Evolutionary conservation across 805 yeast species (phyloP).

Genomic region (Lipomyces mesembrius): DNA sequence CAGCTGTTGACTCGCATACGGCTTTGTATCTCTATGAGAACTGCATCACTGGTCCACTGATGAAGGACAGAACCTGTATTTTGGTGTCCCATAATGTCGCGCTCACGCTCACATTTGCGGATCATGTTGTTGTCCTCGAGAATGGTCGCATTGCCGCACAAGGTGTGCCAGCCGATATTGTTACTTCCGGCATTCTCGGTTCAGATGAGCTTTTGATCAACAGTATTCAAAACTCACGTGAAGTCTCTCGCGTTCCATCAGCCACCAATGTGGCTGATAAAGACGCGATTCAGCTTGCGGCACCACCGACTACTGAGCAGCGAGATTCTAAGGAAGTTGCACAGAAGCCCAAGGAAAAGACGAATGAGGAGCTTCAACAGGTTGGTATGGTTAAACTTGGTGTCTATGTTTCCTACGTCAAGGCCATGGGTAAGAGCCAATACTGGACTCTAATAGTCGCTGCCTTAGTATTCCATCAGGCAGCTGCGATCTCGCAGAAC

Average conservation of each 20-base stretch:
- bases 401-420: conserved; percentile 72
- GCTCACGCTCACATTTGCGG: conserved; percentile 80
- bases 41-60: conserved; percentile 86
- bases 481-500: conserved; percentile 69
- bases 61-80: conserved; percentile 84
- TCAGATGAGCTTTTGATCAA: conserved; percentile 55
- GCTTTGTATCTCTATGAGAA: conserved; percentile 90
- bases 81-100: conserved; percentile 95
- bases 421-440: conserved; percentile 66
- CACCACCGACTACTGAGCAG: conserved; percentile 79
- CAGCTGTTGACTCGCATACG: conserved; percentile 97
- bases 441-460: conserved; percentile 56
- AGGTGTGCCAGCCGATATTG: conserved; percentile 50
- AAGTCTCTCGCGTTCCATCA: conserved; percentile 66
- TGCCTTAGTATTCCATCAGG: conserved; percentile 63
- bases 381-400: conserved; percentile 78
- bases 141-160: conserved; percentile 74
- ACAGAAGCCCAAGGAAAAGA: conserved; percentile 82
- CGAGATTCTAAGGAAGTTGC: conserved; percentile 85
- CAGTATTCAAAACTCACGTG: conserved; percentile 31
- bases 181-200: conserved; percentile 70
- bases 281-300: conserved; percentile 68
- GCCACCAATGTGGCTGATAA: conserved; percentile 79
- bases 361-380: conserved; percentile 68
- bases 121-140: conserved; percentile 76